Base-by-base conservation (phyloP, 192 early-diverging fungal species). In the Backusella circina region DNA sequence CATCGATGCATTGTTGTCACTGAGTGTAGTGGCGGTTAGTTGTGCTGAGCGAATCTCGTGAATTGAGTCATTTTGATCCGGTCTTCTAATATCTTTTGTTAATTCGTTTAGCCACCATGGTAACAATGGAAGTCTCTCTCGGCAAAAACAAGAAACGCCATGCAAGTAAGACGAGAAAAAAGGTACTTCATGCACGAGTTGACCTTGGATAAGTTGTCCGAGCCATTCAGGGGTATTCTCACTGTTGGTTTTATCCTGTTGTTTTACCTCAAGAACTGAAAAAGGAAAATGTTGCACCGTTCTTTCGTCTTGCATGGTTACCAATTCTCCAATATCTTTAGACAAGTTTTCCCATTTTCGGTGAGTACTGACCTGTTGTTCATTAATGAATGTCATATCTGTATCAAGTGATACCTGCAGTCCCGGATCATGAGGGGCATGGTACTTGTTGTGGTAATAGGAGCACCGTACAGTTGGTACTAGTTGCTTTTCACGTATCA, bases 141-240 rank as follows among this genome's bases (percentile, higher is more conserved):
- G 37, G 39, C 30, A 70, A 16, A 70, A 47, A 6, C 26, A 47
- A 30, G 39, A 70, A 31, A 70, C 5, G 5, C 69, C 69, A 70
- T 70, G 69, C 23, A 70, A 0, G 26, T 70, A 70, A 44, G 23
- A 44, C 4, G 69, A 70, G 33, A 68, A 68, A 23, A 38, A 68
- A 68, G 67, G 67, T 23, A 68, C 67, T 37, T 68, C 33, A 37
- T 68, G 36, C 16, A 68, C 35, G n/a, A 68, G 67, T 36, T 68
- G 67, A 26, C 67, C 36, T 21, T 68, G 33, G 23, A 68, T 21
- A 13, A 68, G 36, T 13, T 68, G 67, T 10, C 3, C 36, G 21
- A 68, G 32, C 67, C 67, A 68, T 35, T 68, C 67, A 21, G 67
- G 67, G 21, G 36, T 36, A 26, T 8, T 36, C 35, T 21, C 67